Percentiles rank a stretch among this genome's conserved stretches.
phyloP scores from a whole-genome alignment of 2,329 filamentous ascomycete genomes.

The Aspergillus pseudoglaucus region DNA sequence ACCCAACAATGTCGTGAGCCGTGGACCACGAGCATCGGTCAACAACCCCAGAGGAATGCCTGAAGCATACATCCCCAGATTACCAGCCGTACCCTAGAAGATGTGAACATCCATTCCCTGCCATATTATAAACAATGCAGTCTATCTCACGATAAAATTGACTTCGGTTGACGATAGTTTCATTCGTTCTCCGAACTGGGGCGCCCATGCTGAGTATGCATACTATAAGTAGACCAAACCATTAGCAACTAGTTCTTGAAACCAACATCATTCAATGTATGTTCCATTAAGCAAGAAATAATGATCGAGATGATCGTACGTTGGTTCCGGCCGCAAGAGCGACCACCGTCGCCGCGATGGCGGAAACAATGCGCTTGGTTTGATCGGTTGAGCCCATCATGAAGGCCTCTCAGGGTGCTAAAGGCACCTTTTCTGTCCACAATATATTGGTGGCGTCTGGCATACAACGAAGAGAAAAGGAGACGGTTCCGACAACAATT shows the following conservation, averaged over 20 bases:
- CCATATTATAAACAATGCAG: slow-evolving; percentile 1
- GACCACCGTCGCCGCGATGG: slow-evolving; percentile 75
- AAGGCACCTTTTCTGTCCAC: background rate
- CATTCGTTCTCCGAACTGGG: slow-evolving; percentile 83
- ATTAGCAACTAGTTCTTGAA: slow-evolving; percentile 8
- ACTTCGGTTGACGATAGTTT: slow-evolving; percentile 85
- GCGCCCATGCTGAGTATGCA: slow-evolving; percentile 96
- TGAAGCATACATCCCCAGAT: slow-evolving; percentile 83
- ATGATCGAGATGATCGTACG: slow-evolving; percentile 41
- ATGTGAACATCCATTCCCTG: slow-evolving; percentile 21
- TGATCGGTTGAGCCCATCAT: slow-evolving; percentile 25
- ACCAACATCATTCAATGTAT: background rate
- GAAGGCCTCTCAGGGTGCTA: slow-evolving; percentile 2
- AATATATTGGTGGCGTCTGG: background rate
- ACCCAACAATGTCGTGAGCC: slow-evolving; percentile 70
- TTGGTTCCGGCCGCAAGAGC: slow-evolving; percentile 90
- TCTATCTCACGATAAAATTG: slow-evolving; percentile 69
- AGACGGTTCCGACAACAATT: background rate
- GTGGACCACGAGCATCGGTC: slow-evolving; percentile 74
- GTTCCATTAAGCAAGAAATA: background rate
- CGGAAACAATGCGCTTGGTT: slow-evolving; percentile 67
- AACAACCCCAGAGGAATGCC: slow-evolving; percentile 86
- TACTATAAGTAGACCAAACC: slow-evolving; percentile 54
- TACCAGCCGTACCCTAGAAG: slow-evolving; percentile 46
- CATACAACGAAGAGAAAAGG: background rate